phyloP scores from a whole-genome alignment of 2,329 filamentous ascomycete genomes.

The Xylaria sp. region DNA sequence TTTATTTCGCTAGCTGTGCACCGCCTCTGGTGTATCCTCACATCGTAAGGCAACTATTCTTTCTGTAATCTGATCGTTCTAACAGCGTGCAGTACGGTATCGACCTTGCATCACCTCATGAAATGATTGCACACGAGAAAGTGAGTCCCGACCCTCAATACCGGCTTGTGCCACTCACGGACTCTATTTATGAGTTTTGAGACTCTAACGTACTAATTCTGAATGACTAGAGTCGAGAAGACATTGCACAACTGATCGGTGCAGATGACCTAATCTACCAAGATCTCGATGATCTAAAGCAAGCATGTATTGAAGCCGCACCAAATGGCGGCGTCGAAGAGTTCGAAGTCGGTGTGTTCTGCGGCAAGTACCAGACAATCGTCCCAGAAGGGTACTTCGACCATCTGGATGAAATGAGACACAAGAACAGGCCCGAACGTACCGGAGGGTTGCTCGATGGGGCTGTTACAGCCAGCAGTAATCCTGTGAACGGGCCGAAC shows the following conservation, averaged over 20 bases:
- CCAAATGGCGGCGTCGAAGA: constrained; percentile 63
- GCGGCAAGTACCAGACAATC: constrained; percentile 84
- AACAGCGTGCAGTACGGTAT: constrained; percentile 57
- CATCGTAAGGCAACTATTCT: constrained; percentile 69
- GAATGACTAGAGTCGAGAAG: constrained; percentile 43
- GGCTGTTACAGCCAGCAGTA: constrained; percentile 10
- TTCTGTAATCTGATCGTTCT: constrained; percentile 4
- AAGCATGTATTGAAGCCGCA: constrained; percentile 76
- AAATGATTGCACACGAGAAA: constrained; percentile 77
- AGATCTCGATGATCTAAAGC: constrained; percentile 80
- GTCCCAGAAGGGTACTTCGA: constrained; percentile 85
- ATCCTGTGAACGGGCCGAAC: constrained; percentile 6
- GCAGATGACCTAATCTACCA: constrained; percentile 83
- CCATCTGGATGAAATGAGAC: constrained; percentile 77
- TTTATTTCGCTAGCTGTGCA: constrained; percentile 84
- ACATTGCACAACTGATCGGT: constrained; percentile 65
- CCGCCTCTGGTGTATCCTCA: constrained; percentile 87
- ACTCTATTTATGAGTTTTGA: neutral
- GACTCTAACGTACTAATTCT: neutral
- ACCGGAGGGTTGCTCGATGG: constrained; percentile 29
- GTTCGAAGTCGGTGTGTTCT: constrained; percentile 94
- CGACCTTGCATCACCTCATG: constrained; percentile 76
- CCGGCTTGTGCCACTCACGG: neutral
- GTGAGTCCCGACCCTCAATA: constrained; percentile 56
- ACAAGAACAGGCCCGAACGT: constrained; percentile 69